These are phyloP conservation scores for Parastagonospora nodorum DNA, from an alignment of 2,329 filamentous ascomycete genomes.

Conservation along the genomic window DNA sequence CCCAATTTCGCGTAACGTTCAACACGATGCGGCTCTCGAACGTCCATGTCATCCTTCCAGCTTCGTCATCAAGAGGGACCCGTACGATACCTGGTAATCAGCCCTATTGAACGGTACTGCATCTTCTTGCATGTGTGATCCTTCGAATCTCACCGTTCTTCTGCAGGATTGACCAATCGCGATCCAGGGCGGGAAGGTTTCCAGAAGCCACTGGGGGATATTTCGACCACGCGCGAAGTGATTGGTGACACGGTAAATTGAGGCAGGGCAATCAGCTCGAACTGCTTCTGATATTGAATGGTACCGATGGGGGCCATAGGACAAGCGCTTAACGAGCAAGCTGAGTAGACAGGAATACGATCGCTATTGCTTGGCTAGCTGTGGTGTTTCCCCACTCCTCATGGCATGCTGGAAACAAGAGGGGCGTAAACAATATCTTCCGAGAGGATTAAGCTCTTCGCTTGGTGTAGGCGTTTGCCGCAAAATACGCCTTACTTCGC, in stretches of 20 bases:
- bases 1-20: not conserved
- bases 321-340: not conserved
- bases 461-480: no score
- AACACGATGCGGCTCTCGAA: no score
- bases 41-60: not conserved
- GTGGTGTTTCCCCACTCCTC: no score
- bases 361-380: no score
- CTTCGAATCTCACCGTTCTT: slow-evolving; percentile 34
- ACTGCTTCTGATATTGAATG: no score
- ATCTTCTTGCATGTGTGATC: slow-evolving; percentile 13
- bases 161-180: slow-evolving; percentile 18
- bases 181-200: not conserved
- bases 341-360: not conserved
- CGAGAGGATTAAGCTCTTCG: no score
- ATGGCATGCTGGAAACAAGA: no score
- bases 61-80: slow-evolving; percentile 1
- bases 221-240: not conserved
- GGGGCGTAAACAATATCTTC: no score
- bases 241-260: not conserved
- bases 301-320: no score
- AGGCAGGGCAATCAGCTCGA: not conserved
- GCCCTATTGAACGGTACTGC: slow-evolving; percentile 27
- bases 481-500: no score
- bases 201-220: not conserved
- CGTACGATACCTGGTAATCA: slow-evolving; percentile 26